A percentile compares a stretch with the other conserved stretches of the same genome.
Evolutionary conservation across 805 yeast genomes (phyloP).

Genomic region (Clavispora asparagi): DNA sequence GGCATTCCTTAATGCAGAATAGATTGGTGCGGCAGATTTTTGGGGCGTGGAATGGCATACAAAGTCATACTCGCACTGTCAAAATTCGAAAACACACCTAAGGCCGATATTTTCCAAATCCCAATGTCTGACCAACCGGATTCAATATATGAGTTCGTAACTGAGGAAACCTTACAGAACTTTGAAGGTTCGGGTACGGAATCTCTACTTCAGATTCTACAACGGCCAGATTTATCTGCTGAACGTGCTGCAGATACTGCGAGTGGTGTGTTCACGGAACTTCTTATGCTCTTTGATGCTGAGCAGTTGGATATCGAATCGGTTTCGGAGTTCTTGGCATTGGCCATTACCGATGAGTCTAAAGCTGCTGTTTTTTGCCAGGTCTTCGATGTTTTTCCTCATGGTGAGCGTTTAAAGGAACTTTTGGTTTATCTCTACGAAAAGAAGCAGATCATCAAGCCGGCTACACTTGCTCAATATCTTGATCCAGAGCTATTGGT

Average conservation of each 20-base stretch:
- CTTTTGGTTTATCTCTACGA: constrained; percentile 20
- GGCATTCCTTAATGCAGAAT: too few relatives aligned
- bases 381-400: constrained; percentile 35
- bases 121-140: neutral
- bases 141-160: constrained; percentile 17
- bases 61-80: neutral
- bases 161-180: constrained; percentile 26
- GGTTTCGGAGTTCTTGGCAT: constrained; percentile 20
- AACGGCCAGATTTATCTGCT: constrained; percentile 18
- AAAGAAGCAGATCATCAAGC: constrained; percentile 22
- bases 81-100: neutral
- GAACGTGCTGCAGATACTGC: constrained; percentile 13
- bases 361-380: constrained; percentile 33
- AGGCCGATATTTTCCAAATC: neutral
- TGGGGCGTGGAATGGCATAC: neutral
- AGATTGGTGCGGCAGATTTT: too few relatives aligned
- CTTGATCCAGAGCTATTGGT: constrained; percentile 26
- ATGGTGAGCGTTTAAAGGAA: constrained; percentile 15
- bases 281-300: constrained; percentile 24
- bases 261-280: constrained; percentile 29
- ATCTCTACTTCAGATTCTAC: constrained; percentile 25
- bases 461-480: constrained; percentile 26
- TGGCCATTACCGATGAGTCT: constrained; percentile 26
- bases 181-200: constrained; percentile 29
- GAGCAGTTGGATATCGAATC: constrained; percentile 11